Conservation (phyloP, 1,139 yeast species). For the Blastobotrys proliferans region DNA sequence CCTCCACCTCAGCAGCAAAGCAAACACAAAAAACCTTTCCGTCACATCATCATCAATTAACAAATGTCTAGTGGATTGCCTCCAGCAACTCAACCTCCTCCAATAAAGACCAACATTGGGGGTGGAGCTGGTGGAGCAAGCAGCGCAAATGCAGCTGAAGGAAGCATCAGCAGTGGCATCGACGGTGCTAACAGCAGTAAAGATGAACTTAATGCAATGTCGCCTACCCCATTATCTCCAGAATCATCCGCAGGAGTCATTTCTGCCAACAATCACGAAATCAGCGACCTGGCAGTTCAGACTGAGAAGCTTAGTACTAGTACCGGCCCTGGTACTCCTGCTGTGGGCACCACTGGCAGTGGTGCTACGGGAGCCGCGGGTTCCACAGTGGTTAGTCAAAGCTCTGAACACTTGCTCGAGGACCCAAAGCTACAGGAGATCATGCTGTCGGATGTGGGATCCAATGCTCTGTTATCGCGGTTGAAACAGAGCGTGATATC, state of each 20-base stretch:
- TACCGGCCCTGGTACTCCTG: too few species aligned
- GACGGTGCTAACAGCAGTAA: too few species aligned
- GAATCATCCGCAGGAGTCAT: too few species aligned
- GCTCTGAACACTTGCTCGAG: slow-evolving; percentile 34
- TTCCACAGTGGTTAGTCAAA: slow-evolving; percentile 1
- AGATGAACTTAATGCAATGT: too few species aligned
- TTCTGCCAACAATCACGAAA: too few species aligned
- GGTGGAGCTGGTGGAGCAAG: not conserved
- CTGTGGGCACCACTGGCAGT: too few species aligned
- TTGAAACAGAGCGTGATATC: slow-evolving; percentile 76
- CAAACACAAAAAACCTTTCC: too few species aligned
- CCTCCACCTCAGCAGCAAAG: too few species aligned
- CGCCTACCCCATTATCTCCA: too few species aligned
- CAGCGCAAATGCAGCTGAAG: not conserved
- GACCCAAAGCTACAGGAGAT: slow-evolving; percentile 48
- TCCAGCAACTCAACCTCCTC: slow-evolving; percentile 11
- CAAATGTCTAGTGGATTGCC: slow-evolving; percentile 4
- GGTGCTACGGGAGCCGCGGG: not conserved
- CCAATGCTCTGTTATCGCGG: slow-evolving; percentile 65
- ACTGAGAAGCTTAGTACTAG: not conserved
- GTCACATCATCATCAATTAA: too few species aligned
- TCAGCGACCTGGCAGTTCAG: not conserved
- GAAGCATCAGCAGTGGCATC: too few species aligned
- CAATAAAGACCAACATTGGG: not conserved
- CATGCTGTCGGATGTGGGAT: slow-evolving; percentile 50